These are phyloP conservation scores for Pseudopithomyces chartarum DNA, from an alignment of 2,329 filamentous ascomycete species.

Conservation along the genomic window DNA sequence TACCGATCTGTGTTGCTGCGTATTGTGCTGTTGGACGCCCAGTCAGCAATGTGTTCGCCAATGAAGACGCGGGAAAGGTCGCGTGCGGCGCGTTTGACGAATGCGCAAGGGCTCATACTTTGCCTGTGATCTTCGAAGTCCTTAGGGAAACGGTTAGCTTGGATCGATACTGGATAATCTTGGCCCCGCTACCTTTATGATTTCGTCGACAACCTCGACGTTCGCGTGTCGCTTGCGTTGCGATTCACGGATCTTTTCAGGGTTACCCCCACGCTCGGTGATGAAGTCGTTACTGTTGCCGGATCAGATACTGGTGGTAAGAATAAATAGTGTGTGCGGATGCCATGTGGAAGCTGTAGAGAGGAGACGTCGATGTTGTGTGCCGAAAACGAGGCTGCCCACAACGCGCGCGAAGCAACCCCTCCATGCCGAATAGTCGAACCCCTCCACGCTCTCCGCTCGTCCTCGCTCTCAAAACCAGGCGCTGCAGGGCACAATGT, in stretches of 20 bases:
- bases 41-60: conserved; percentile 5
- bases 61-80: neutral
- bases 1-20: conserved; percentile 77
- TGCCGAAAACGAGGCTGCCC: too few relatives aligned
- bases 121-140: conserved; percentile 84
- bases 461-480: neutral
- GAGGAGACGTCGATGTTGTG: too few relatives aligned
- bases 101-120: conserved; percentile 52
- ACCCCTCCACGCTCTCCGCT: neutral
- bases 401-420: too few relatives aligned
- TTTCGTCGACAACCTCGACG: conserved; percentile 85
- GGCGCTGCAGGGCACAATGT: neutral
- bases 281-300: conserved; percentile 57
- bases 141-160: conserved; percentile 20
- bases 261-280: conserved; percentile 85
- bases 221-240: conserved; percentile 81
- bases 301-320: too few relatives aligned
- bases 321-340: too few relatives aligned
- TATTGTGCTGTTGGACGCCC: conserved; percentile 64
- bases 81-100: neutral
- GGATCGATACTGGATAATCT: too few relatives aligned
- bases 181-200: conserved; percentile 60
- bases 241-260: conserved; percentile 88
- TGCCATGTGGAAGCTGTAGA: too few relatives aligned
- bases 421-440: neutral